Base-by-base conservation (phyloP, 129 eudicot species). In the Mikania micrantha region DNA sequence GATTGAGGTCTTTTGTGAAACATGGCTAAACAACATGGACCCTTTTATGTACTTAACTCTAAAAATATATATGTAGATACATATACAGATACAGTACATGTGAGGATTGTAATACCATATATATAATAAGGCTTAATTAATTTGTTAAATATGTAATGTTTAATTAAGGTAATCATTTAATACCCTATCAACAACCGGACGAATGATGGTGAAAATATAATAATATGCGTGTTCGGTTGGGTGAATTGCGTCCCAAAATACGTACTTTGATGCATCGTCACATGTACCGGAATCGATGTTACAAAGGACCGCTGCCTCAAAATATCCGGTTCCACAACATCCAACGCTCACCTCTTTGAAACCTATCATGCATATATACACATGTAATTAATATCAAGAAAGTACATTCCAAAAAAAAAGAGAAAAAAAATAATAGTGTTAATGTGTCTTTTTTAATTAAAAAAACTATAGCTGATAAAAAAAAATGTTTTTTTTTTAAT, bases 261-360 rank as follows among this genome's bases (percentile, higher is more conserved):
- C 84, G 42, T 86, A 83, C 73, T 83, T 78, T 8, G 88, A 80
- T 4, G 83, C 80, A 64, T 85, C 79, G 0, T 71, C 35, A 61
- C 92, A 85, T 29, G 77, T 66, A 11, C 13, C 48, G 3, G 88
- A 68, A 5, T 47, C 50, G 54, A 77, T 81, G 72, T 82, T 82
- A 80, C 92, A 85, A 58, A 77, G 16, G 21, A 42, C 24, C 7
- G 84, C 60, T n/a, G 81, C 74, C 56, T 82, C 88, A 24, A 84
- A 9, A 32, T 70, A 78, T 27, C 90, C 90, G 11, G 82, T 54
- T n/a, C 88, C 88, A 38, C 93, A 86, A 59, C 93, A 86, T 54
- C 95, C 97, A 41, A 66, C 9, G 20, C 29, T 77, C 34, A 83
- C 90, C 45, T 73, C 75, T 5, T 83, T 80, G 60, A 87, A 85